These are phyloP conservation scores for Capsicum pubescens DNA, from an alignment of 257 asterid species.

Conservation along the genomic window DNA sequence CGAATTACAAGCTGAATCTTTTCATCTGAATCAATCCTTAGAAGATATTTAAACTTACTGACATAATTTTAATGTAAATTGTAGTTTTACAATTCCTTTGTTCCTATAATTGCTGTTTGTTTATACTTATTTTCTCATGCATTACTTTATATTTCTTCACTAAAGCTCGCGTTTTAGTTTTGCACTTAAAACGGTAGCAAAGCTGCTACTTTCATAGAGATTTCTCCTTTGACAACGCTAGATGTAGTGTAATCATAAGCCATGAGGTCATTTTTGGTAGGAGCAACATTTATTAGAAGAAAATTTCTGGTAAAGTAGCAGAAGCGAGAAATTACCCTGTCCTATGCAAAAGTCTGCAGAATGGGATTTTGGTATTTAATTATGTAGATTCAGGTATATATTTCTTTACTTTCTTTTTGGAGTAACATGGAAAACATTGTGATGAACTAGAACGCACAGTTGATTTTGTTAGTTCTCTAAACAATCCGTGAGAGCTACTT, in stretches of 20 bases:
- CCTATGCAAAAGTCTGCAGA: slow-evolving; percentile 7
- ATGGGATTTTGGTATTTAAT: not conserved
- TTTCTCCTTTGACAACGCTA: slow-evolving; percentile 12
- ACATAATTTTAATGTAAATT: not conserved
- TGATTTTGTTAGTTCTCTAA: not conserved
- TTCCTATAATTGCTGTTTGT: not conserved
- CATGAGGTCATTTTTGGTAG: not conserved
- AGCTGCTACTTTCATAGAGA: not conserved
- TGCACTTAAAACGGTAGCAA: not conserved
- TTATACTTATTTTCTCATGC: not conserved
- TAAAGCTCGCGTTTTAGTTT: not conserved
- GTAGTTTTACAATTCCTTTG: slow-evolving; percentile 3
- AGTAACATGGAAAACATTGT: not conserved
- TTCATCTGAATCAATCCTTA: not conserved
- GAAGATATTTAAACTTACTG: not conserved
- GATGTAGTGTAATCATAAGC: slow-evolving; percentile 7
- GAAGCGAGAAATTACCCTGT: not conserved
- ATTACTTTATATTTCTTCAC: slow-evolving; percentile 11
- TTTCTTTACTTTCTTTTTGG: slow-evolving; percentile 3
- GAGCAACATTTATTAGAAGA: not conserved
- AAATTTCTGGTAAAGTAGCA: slow-evolving; percentile 7
- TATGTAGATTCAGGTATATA: not conserved
- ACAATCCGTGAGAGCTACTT: not conserved
- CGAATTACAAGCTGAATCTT: not conserved
- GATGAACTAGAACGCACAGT: not conserved